These are phyloP conservation scores for Cutaneotrichosporon cutaneum DNA, from an alignment of 1,284 basidiomycete species.

Conservation along the genomic window DNA sequence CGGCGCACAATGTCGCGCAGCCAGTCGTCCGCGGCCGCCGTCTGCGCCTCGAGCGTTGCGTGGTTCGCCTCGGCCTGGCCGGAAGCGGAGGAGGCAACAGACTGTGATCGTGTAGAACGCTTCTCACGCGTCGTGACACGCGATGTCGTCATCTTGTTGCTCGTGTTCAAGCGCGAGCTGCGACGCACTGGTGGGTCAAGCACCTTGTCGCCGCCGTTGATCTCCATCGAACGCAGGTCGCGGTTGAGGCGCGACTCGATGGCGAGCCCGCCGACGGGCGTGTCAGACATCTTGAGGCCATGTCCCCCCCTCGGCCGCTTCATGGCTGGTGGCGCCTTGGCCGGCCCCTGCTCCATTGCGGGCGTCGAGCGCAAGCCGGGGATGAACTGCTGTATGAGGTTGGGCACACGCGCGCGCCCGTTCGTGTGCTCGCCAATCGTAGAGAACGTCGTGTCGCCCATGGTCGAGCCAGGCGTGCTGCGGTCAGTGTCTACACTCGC, in stretches of 20 bases:
- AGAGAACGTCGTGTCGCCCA: conserved; percentile 44
- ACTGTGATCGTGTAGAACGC: conserved; percentile 37
- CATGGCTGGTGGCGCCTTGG: conserved; percentile 45
- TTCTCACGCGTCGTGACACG: conserved; percentile 28
- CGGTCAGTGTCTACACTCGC: not conserved
- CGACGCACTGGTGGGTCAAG: conserved; percentile 34
- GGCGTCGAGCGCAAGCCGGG: conserved; percentile 33
- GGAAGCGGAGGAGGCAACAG: conserved; percentile 59
- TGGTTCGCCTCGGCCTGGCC: conserved; percentile 64
- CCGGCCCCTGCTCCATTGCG: conserved; percentile 15
- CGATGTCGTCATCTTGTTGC: conserved; percentile 19
- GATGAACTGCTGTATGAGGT: conserved; percentile 34
- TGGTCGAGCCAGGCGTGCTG: conserved; percentile 36
- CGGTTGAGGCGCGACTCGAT: conserved; percentile 28
- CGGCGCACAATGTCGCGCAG: conserved; percentile 75
- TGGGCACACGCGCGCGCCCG: conserved; percentile 37
- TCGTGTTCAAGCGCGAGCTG: conserved; percentile 41
- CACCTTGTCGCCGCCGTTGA: conserved; percentile 33
- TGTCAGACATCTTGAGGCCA: conserved; percentile 11
- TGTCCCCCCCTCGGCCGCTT: conserved; percentile 44
- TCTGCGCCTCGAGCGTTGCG: conserved; percentile 64
- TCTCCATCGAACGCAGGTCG: conserved; percentile 36
- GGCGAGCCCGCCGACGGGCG: conserved; percentile 16
- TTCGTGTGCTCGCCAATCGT: conserved; percentile 27
- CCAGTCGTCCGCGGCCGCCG: conserved; percentile 72